Base-by-base conservation (phyloP, 2,329 filamentous ascomycete genomes). In the Aureobasidium sp. region DNA sequence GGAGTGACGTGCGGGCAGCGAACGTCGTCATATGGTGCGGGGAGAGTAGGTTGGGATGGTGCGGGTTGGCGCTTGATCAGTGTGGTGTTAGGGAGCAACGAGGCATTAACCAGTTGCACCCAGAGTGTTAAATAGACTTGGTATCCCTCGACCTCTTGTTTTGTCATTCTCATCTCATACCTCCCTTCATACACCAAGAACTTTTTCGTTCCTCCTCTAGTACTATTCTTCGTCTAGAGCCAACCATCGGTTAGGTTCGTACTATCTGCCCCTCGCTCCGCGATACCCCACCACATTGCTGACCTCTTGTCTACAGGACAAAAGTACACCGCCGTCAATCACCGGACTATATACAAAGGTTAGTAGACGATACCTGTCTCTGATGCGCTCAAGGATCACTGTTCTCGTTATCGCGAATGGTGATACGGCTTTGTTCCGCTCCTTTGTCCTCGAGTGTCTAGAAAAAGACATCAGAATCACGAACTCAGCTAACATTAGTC, bases 71-170 rank as follows among this genome's bases (percentile, higher is more conserved):
- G 50, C 36, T 15, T 20, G 20, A 12, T 56, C 20, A 20, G 20
- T 20, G 20, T 20, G 20, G 26, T 20, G 12, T 23, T 48, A 48
- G 26, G 42, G 27, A 29, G 23, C 20, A 39, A 48, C 55, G 55
- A 58, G 55, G 55, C 42, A 48, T 58, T 58, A 58, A 47, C 10
- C 55, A 12, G 12, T 29, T 48, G 26, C 26, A 27, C 13, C 32
- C 44, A 32, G 37, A 20, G 46, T 32, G 57, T 60, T 60, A 60
- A 60, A 60, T 60, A 60, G 57, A 51, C 56, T 51, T 42, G 57
- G 5, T 60, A 41, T 60, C 57, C 57, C 44, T 51, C 57, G 36
- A 51, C 36, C 36, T 48, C 17, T 51, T 20, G 7, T 32, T 20
- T 26, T 46, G 42, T 39, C 55, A 59, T 60, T 34, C 46, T 17